Conservation (phyloP, 495 filamentous ascomycete species). For the Tuber brumale region DNA sequence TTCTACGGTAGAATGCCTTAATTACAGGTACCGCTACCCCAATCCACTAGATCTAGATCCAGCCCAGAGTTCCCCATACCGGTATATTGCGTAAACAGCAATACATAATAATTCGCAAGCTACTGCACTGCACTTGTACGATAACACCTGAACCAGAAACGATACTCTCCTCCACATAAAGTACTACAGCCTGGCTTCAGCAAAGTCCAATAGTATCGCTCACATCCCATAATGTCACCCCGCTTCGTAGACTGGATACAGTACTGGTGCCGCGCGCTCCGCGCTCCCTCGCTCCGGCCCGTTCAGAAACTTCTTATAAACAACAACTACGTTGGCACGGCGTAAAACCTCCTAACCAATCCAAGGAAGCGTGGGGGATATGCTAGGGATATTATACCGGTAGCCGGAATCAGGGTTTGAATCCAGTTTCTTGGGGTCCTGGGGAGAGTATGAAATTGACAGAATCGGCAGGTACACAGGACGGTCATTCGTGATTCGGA, state of each 20-base stretch:
- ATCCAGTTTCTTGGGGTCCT: background rate
- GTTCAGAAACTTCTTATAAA: background rate
- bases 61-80: background rate
- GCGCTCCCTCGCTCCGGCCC: background rate
- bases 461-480: background rate
- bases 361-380: background rate
- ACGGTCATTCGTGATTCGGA: background rate
- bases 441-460: background rate
- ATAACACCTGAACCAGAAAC: background rate
- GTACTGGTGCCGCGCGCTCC: background rate
- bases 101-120: background rate
- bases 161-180: background rate
- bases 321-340: background rate
- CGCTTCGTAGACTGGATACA: background rate
- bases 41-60: background rate
- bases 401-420: background rate
- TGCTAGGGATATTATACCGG: background rate
- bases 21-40: background rate
- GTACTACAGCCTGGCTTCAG: background rate
- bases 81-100: background rate
- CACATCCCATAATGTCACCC: background rate
- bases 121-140: background rate
- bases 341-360: background rate
- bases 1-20: background rate
- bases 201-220: background rate